Percentiles rank a stretch among this genome's conserved stretches.
phyloP scores from a whole-genome alignment of 257 asterid species.

The Jacaranda copaia region DNA sequence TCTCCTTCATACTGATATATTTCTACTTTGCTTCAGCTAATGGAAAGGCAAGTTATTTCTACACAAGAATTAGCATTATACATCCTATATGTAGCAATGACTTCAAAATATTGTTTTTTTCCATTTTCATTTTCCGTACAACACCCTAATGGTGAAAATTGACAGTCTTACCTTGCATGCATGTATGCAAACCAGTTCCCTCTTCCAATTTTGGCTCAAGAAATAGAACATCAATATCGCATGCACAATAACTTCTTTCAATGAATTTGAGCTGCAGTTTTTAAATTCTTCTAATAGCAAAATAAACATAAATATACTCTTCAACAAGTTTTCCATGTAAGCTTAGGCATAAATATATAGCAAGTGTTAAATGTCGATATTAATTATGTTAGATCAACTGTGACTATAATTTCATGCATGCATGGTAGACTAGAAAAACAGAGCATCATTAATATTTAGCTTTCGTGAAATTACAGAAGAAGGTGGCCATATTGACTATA shows the following conservation, averaged over 20 bases:
- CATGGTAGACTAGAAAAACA: slow-evolving; percentile 7
- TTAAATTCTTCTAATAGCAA: not conserved
- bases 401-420: slow-evolving; percentile 5
- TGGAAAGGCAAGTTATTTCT: slow-evolving; percentile 57
- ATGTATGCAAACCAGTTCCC: not conserved
- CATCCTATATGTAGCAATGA: not conserved
- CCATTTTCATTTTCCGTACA: not conserved
- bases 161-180: slow-evolving; percentile 14
- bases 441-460: not conserved
- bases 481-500: slow-evolving; percentile 47
- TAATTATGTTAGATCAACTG: too few relatives aligned
- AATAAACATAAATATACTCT: not conserved
- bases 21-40: slow-evolving; percentile 55
- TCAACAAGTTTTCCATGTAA: slow-evolving; percentile 5
- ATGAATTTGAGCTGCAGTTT: slow-evolving; percentile 9
- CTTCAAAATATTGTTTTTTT: not conserved
- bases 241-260: not conserved
- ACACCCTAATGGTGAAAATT: not conserved
- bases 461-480: slow-evolving; percentile 54
- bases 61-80: slow-evolving; percentile 5
- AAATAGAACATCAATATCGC: not conserved
- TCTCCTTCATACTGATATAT: slow-evolving; percentile 62
- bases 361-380: too few relatives aligned
- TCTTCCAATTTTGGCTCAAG: not conserved
- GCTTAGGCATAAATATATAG: too few relatives aligned